These are phyloP conservation scores for Cyberlindnera mrakii DNA, from an alignment of 805 yeast genomes.

Conservation along the genomic window DNA sequence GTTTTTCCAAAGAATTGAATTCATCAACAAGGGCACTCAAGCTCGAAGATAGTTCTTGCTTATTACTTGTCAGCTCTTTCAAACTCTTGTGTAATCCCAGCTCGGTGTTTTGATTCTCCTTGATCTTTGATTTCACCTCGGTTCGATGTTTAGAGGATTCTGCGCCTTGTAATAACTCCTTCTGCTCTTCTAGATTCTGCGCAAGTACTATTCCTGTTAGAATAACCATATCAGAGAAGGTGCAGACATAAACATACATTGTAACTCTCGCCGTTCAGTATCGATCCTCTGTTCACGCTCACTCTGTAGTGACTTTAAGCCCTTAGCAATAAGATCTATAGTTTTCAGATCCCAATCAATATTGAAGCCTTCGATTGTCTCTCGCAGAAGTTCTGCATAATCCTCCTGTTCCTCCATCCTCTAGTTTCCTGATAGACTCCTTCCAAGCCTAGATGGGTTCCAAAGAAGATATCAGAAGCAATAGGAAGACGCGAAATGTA, in stretches of 20 bases:
- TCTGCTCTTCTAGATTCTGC: constrained; percentile 10
- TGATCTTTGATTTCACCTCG: constrained; percentile 27
- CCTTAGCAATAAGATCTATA: constrained; percentile 37
- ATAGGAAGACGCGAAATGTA: too few relatives aligned
- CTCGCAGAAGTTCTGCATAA: constrained; percentile 28
- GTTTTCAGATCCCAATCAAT: constrained; percentile 45
- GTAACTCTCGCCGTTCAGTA: constrained; percentile 17
- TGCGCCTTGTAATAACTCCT: constrained; percentile 18
- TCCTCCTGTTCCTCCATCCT: constrained; percentile 7
- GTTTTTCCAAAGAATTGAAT: constrained; percentile 29
- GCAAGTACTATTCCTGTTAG: constrained; percentile 9
- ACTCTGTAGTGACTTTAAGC: constrained; percentile 26
- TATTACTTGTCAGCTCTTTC: constrained; percentile 41
- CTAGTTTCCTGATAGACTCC: too few relatives aligned
- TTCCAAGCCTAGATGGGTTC: too few relatives aligned
- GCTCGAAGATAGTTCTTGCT: constrained; percentile 32
- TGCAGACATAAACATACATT: constrained; percentile 3
- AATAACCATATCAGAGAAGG: background rate
- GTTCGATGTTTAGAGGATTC: constrained; percentile 25
- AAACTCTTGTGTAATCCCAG: constrained; percentile 46
- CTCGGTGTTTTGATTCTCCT: constrained; percentile 37
- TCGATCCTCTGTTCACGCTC: constrained; percentile 25
- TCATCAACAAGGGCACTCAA: constrained; percentile 33
- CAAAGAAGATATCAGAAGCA: too few relatives aligned
- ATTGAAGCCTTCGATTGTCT: constrained; percentile 43